Evolutionary conservation across 306 rosid species (phyloP).

Genomic region (Castanea mollissima): DNA sequence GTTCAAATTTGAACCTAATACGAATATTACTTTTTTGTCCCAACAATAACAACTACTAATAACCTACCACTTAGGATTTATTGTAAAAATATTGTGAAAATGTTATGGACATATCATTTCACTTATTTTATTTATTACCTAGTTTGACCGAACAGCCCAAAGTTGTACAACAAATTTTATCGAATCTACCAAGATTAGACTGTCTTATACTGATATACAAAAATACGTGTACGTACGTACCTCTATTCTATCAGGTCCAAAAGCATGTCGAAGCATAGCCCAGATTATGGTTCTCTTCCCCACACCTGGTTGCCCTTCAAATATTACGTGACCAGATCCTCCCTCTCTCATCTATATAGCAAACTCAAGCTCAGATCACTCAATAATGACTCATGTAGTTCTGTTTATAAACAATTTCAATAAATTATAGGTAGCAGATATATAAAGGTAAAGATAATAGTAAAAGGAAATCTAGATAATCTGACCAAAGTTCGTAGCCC

Average conservation of each 20-base stretch:
- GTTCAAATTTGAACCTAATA: too few relatives aligned
- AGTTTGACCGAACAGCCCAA: background rate
- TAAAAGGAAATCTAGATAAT: too few relatives aligned
- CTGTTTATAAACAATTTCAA: too few relatives aligned
- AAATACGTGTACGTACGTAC: slow-evolving; percentile 22
- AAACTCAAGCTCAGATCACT: background rate
- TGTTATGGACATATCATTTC: too few relatives aligned
- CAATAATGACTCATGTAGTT: background rate
- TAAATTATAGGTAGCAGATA: background rate
- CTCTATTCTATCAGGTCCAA: slow-evolving; percentile 43
- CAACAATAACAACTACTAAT: too few relatives aligned
- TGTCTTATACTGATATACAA: too few relatives aligned
- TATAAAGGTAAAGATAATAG: too few relatives aligned
- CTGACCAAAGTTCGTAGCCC: slow-evolving; percentile 50
- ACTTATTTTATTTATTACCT: too few relatives aligned
- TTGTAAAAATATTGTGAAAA: too few relatives aligned
- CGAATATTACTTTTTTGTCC: too few relatives aligned
- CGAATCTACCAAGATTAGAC: background rate
- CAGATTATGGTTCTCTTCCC: slow-evolving; percentile 90
- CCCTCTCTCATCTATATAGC: slow-evolving; percentile 38
- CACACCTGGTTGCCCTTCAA: slow-evolving; percentile 74
- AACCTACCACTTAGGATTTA: too few relatives aligned
- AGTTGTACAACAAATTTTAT: background rate
- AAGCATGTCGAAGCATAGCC: slow-evolving; percentile 73
- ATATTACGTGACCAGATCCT: slow-evolving; percentile 61